phyloP scores from a whole-genome alignment of 805 yeast genomes.

The Candida mattraensis region DNA sequence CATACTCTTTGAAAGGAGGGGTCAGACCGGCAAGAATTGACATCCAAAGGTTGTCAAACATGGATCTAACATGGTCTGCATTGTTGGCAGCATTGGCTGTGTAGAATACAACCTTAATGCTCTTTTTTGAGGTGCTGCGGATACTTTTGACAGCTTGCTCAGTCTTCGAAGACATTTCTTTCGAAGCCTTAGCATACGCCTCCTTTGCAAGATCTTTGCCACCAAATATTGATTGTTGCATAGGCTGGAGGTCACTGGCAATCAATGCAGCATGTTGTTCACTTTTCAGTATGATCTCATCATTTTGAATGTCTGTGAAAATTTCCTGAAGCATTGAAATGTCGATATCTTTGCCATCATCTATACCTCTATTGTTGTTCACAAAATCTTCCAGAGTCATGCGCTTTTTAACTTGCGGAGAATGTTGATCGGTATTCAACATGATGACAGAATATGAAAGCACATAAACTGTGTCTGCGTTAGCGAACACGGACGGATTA shows the following conservation, averaged over 20 bases:
- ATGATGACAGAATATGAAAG: constrained; percentile 88
- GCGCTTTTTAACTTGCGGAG: constrained; percentile 77
- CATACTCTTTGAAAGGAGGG: constrained; percentile 88
- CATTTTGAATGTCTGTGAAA: constrained; percentile 71
- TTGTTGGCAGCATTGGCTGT: constrained; percentile 64
- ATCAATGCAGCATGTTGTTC: constrained; percentile 92
- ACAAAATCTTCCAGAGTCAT: constrained; percentile 90
- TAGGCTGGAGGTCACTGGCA: constrained; percentile 51
- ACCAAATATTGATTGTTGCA: constrained; percentile 53
- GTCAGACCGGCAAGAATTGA: constrained; percentile 92
- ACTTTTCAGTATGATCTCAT: constrained; percentile 88
- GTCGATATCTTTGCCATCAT: constrained; percentile 85
- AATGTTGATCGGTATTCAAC: constrained; percentile 93
- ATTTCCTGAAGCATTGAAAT: constrained; percentile 66
- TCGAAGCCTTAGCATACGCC: constrained; percentile 89
- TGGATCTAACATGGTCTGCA: constrained; percentile 86
- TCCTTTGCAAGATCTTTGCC: constrained; percentile 70
- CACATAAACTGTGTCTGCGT: constrained; percentile 92
- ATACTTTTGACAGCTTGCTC: constrained; percentile 75
- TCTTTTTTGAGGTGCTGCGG: constrained; percentile 47
- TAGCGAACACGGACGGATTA: constrained; percentile 83
- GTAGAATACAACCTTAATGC: constrained; percentile 56
- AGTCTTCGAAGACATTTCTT: constrained; percentile 85
- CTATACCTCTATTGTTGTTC: constrained; percentile 86
- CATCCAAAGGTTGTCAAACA: constrained; percentile 97